Evolutionary conservation across 805 yeast species (phyloP).

Genomic region (Nematodospora valgi): DNA sequence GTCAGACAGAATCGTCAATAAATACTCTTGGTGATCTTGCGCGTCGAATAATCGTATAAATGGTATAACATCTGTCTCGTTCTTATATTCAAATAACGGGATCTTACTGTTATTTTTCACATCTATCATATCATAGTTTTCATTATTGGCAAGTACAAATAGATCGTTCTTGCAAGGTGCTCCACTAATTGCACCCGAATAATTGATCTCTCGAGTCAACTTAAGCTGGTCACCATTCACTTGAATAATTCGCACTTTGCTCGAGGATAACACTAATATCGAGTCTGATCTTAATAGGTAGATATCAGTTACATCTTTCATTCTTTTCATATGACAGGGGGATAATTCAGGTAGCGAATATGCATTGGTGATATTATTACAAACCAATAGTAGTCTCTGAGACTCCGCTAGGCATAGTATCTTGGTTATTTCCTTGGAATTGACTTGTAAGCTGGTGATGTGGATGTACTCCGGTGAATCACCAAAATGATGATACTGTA

Average conservation of each 20-base stretch:
- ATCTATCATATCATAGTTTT: constrained; percentile 36
- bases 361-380: constrained; percentile 23
- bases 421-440: constrained; percentile 14
- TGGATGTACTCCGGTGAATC: constrained; percentile 34
- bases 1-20: constrained; percentile 34
- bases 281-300: constrained; percentile 24
- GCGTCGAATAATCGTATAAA: constrained; percentile 20
- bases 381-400: constrained; percentile 21
- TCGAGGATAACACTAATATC: constrained; percentile 27
- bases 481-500: constrained; percentile 38
- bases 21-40: constrained; percentile 16
- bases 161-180: constrained; percentile 26
- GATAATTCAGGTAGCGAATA: constrained; percentile 37
- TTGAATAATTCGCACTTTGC: constrained; percentile 30
- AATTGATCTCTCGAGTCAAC: constrained; percentile 31
- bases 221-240: constrained; percentile 23
- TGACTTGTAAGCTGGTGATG: constrained; percentile 20
- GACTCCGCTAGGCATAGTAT: constrained; percentile 23
- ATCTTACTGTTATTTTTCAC: constrained; percentile 28
- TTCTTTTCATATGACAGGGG: constrained; percentile 33
- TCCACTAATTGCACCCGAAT: constrained; percentile 24
- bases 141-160: constrained; percentile 29
- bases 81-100: constrained; percentile 32
- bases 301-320: constrained; percentile 32
- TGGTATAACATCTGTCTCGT: constrained; percentile 16